phyloP scores from a whole-genome alignment of 2,329 filamentous ascomycete genomes.

The Colletotrichum sp. region DNA sequence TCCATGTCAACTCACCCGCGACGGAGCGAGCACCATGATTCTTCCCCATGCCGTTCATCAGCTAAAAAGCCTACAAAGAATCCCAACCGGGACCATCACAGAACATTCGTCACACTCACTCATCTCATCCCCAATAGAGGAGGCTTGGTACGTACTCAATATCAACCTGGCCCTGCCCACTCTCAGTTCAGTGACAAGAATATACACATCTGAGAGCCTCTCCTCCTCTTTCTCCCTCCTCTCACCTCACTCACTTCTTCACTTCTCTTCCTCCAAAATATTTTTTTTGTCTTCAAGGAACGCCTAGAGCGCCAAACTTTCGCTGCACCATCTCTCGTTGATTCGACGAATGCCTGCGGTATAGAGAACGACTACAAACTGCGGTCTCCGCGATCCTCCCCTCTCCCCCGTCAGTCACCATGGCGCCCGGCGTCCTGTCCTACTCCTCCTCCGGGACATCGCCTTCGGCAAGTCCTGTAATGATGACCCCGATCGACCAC shows the following conservation, averaged over 20 bases:
- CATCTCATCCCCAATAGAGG: constrained; percentile 15
- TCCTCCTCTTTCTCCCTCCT: constrained; percentile 16
- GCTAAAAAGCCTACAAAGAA: constrained; percentile 17
- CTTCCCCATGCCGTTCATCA: constrained; percentile 3
- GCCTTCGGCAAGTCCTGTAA: constrained; percentile 22
- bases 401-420: constrained; percentile 3
- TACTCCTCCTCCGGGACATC: constrained; percentile 24
- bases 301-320: constrained; percentile 20
- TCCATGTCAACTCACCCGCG: constrained; percentile 17
- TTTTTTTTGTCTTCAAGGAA: background rate
- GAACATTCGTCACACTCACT: constrained; percentile 20
- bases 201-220: constrained; percentile 9
- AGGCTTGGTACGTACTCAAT: constrained; percentile 21
- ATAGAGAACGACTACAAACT: constrained; percentile 6
- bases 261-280: background rate
- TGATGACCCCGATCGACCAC: constrained; percentile 21
- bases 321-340: constrained; percentile 12
- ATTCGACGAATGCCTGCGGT: constrained; percentile 15
- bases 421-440: constrained; percentile 22
- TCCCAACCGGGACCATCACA: background rate
- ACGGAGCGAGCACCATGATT: constrained; percentile 15
- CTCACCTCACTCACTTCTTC: background rate
- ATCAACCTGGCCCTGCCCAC: constrained; percentile 18
- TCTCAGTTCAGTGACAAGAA: constrained; percentile 4
- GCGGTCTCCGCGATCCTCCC: constrained; percentile 17